Evolutionary conservation across 164 flowering plant species (phyloP).

Genomic region (Macadamia tetraphylla): DNA sequence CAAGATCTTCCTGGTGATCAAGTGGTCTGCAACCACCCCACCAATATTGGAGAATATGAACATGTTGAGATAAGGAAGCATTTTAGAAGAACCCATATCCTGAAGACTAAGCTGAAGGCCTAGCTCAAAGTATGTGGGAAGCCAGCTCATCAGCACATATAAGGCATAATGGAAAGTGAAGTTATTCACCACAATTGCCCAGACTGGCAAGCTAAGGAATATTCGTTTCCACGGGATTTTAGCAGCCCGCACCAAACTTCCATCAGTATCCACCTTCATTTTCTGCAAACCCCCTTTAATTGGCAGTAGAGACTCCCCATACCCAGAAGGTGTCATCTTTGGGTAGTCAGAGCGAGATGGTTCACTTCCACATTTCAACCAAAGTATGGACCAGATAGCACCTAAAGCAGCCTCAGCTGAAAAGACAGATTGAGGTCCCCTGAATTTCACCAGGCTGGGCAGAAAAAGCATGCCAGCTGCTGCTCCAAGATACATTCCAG

Average conservation of each 20-base stretch:
- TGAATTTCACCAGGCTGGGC: constrained; percentile 70
- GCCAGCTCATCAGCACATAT: constrained; percentile 87
- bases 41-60: constrained; percentile 88
- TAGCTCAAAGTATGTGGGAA: constrained; percentile 78
- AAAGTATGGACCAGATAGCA: constrained; percentile 68
- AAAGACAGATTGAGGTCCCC: constrained; percentile 78
- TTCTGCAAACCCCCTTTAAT: constrained; percentile 33
- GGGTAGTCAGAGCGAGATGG: constrained; percentile 75
- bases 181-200: constrained; percentile 88
- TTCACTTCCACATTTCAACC: constrained; percentile 69
- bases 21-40: constrained; percentile 73
- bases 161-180: constrained; percentile 86
- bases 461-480: constrained; percentile 83
- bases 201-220: constrained; percentile 55
- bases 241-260: constrained; percentile 23
- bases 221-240: constrained; percentile 78
- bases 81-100: constrained; percentile 92
- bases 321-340: constrained; percentile 80
- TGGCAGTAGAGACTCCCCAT: constrained; percentile 63
- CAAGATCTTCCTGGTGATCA: constrained; percentile 60
- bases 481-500: constrained; percentile 94
- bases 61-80: constrained; percentile 93
- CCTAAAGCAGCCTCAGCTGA: constrained; percentile 73
- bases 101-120: constrained; percentile 80
- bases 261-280: constrained; percentile 44